Percentiles rank a stretch among this genome's conserved stretches.
phyloP scores from a whole-genome alignment of 805 yeast species.

The Metschnikowia proteae region DNA sequence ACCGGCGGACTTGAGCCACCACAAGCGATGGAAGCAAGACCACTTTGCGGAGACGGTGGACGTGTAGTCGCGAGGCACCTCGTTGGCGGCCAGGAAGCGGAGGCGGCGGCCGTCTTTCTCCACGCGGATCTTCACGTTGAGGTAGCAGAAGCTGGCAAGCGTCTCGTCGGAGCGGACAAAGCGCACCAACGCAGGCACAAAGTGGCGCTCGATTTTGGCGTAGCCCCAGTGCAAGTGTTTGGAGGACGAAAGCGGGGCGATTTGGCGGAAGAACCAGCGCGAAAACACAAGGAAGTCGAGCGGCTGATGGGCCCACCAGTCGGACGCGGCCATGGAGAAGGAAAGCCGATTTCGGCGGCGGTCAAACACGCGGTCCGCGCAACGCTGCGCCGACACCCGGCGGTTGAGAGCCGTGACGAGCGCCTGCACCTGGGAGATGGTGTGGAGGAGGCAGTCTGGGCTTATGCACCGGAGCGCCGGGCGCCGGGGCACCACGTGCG shows the following conservation, averaged over 20 bases:
- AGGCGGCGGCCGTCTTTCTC: neutral
- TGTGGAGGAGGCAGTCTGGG: constrained; percentile 10
- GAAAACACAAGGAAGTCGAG: constrained; percentile 21
- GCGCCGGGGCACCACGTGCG: constrained; percentile 23
- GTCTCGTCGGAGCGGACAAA: neutral
- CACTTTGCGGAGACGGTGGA: neutral
- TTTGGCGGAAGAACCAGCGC: constrained; percentile 25
- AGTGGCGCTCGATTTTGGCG: constrained; percentile 33
- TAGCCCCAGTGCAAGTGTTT: constrained; percentile 39
- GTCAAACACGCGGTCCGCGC: neutral
- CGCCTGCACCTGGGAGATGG: constrained; percentile 9
- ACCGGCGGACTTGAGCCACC: constrained; percentile 14
- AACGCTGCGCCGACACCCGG: neutral
- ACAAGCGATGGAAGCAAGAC: constrained; percentile 12
- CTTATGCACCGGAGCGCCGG: constrained; percentile 7
- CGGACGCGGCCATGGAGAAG: neutral
- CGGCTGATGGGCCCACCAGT: neutral
- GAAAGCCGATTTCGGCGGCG: neutral
- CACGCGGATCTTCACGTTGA: constrained; percentile 1
- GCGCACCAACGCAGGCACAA: constrained; percentile 21
- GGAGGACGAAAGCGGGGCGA: constrained; percentile 30
- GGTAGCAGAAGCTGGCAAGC: neutral
- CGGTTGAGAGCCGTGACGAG: constrained; percentile 6
- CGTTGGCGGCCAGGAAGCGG: neutral
- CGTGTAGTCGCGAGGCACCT: neutral